phyloP scores from a whole-genome alignment of 2,329 filamentous ascomycete genomes.

The Blastomyces silverae region DNA sequence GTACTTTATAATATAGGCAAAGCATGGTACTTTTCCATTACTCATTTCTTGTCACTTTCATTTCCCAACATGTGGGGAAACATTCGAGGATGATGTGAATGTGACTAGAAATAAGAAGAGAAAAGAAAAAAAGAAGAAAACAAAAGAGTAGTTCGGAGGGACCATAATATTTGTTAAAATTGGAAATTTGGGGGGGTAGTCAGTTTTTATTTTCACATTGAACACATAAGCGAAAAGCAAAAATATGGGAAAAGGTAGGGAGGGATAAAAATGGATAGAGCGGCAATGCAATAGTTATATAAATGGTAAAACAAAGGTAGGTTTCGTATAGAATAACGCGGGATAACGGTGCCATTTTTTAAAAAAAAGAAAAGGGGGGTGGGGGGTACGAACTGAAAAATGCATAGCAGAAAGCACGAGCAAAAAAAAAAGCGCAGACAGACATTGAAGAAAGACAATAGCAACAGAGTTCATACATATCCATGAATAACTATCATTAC shows the following conservation, averaged over 20 bases:
- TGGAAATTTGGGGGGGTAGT: too few species aligned
- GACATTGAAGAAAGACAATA: not conserved
- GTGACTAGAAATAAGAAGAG: not conserved
- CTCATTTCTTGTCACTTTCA: too few species aligned
- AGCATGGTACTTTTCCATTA: too few species aligned
- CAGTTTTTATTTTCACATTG: not conserved
- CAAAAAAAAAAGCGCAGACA: not conserved
- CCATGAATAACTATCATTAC: conserved; percentile 1
- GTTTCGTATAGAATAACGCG: too few species aligned
- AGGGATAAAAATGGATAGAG: not conserved
- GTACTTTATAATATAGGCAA: too few species aligned
- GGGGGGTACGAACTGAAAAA: not conserved
- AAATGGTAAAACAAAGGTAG: not conserved
- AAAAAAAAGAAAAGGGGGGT: too few species aligned
- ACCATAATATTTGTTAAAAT: too few species aligned
- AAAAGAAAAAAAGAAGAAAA: too few species aligned
- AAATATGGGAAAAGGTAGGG: not conserved
- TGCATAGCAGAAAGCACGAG: not conserved
- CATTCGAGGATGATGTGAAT: too few species aligned
- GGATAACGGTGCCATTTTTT: too few species aligned
- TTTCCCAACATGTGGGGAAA: too few species aligned
- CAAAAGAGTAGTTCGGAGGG: too few species aligned
- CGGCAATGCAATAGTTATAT: not conserved
- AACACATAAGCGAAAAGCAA: not conserved
- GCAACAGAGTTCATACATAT: not conserved